Conservation (phyloP, 306 rosid species). For the Acacia confusa region DNA sequence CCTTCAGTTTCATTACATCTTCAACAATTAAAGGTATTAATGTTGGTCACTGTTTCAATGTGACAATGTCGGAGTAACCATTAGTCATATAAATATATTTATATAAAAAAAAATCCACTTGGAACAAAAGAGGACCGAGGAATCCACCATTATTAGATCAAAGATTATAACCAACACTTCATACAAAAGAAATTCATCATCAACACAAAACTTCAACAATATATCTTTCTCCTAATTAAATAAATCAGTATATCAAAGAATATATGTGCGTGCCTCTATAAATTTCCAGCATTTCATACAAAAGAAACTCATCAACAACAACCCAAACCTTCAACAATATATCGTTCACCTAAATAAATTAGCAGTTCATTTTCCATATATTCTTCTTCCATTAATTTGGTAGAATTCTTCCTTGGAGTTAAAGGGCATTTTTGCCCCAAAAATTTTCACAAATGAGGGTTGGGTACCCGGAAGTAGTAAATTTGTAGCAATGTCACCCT, state of each 20-base stretch:
- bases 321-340: background rate
- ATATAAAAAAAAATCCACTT: background rate
- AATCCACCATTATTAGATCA: background rate
- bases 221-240: background rate
- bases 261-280: too few relatives aligned
- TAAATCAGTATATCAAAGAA: background rate
- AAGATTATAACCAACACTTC: background rate
- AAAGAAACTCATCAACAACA: background rate
- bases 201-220: background rate
- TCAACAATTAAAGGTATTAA: background rate
- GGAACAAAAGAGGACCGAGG: background rate
- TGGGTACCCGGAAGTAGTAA: too few relatives aligned
- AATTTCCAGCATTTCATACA: background rate
- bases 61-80: background rate
- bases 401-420: too few relatives aligned
- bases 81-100: background rate
- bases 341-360: background rate
- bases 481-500: too few relatives aligned
- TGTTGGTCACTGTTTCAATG: background rate
- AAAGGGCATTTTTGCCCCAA: too few relatives aligned
- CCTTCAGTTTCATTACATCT: too few relatives aligned
- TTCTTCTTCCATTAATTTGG: too few relatives aligned
- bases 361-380: background rate
- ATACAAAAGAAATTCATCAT: background rate
- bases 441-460: too few relatives aligned